phyloP scores from a whole-genome alignment of 75 land plant species.

The Selaginella moellendorffii region DNA sequence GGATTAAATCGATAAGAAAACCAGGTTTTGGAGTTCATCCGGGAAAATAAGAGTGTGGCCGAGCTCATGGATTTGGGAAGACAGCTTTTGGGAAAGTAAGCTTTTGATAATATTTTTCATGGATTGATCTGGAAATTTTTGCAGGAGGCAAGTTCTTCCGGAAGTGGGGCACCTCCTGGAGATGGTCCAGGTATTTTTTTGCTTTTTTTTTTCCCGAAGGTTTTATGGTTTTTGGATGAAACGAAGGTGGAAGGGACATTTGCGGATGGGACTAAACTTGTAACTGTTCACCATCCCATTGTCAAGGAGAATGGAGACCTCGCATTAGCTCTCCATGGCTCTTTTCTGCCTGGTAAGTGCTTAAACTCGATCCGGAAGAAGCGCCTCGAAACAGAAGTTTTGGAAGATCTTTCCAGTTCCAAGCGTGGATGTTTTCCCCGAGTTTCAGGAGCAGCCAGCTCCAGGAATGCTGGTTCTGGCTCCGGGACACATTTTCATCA shows the following conservation, averaged over 20 bases:
- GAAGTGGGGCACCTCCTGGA: conserved; percentile 62
- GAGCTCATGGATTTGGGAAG: conserved; percentile 80
- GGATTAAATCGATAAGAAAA: background rate
- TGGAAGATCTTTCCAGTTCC: conserved; percentile 45
- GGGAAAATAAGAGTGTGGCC: conserved; percentile 72
- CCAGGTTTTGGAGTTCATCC: conserved; percentile 78
- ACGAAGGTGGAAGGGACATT: conserved; percentile 93
- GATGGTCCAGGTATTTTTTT: conserved; percentile 49
- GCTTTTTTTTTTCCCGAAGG: background rate
- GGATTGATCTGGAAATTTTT: background rate
- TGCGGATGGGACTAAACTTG: conserved; percentile 88
- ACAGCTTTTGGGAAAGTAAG: conserved; percentile 75
- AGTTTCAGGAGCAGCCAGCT: conserved; percentile 17
- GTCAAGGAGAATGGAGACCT: conserved; percentile 72
- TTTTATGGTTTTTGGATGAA: background rate
- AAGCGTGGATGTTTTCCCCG: conserved; percentile 43
- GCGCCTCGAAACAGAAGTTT: too few relatives aligned
- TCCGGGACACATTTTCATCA: conserved; percentile 44
- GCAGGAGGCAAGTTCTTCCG: conserved; percentile 88
- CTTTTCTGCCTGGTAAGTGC: conserved; percentile 88
- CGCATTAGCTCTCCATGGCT: conserved; percentile 68
- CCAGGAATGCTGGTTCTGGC: conserved; percentile 49
- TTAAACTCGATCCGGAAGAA: background rate
- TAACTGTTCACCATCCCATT: conserved; percentile 75
- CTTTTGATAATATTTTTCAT: background rate